A percentile compares a stretch with the other conserved stretches of the same genome.
These are phyloP conservation scores for Fusarium piperis DNA, from an alignment of 2,329 filamentous ascomycete species.

Conservation along the genomic window DNA sequence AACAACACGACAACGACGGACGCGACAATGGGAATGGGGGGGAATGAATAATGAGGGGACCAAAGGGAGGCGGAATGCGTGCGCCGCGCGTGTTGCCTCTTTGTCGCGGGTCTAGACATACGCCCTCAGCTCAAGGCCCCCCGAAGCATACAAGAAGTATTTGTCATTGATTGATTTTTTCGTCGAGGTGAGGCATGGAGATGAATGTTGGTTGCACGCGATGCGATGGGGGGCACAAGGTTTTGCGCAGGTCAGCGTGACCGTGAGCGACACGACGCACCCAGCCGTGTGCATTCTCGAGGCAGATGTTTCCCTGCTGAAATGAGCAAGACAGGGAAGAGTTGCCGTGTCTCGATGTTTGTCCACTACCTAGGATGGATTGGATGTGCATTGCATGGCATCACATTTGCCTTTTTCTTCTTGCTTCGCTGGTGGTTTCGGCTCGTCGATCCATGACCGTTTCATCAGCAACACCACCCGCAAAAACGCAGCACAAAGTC, in stretches of 20 bases:
- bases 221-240: not conserved
- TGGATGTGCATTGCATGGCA: conserved; percentile 3
- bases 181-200: not conserved
- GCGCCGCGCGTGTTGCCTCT: not conserved
- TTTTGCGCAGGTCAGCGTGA: conserved; percentile 1
- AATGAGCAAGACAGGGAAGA: not conserved
- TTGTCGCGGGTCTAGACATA: not conserved
- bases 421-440: not conserved
- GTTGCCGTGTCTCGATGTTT: not conserved
- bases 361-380: not conserved
- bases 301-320: not conserved
- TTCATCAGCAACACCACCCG: conserved; percentile 3
- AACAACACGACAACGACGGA: not conserved
- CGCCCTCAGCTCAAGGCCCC: conserved; percentile 1
- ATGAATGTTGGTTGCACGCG: conserved; percentile 1
- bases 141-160: not conserved
- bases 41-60: not conserved
- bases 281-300: not conserved
- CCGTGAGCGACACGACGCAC: not conserved
- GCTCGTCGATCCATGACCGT: not conserved
- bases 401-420: conserved; percentile 3
- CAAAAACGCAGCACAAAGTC: not conserved
- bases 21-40: not conserved
- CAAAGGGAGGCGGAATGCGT: not conserved
- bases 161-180: conserved; percentile 11